Base-by-base conservation (phyloP, 352 stramenopile species). In the Globisporangium parvum region DNA sequence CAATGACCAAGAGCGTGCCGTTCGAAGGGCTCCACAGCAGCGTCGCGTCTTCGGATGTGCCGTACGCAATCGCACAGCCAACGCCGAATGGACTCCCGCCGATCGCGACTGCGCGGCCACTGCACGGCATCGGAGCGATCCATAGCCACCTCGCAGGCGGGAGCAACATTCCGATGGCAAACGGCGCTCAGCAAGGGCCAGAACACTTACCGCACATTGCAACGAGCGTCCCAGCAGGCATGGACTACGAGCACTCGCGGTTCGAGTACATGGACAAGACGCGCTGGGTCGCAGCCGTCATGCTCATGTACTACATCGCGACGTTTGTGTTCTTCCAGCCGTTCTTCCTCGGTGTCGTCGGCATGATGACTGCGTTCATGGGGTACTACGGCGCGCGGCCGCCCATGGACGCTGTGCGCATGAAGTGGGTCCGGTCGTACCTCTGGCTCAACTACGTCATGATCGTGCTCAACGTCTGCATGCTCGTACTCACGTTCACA, bases 271-370 rank as follows among this genome's bases (percentile, higher is more conserved):
- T 88, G 64, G 72, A 83, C 64, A 73, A 72, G 49, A 86, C 72
- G 17, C 72, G 78, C 15, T 83, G 77, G 75, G 62, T 83, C 57
- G 78, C 76, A 0, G 67, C 64, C 45, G 65, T 76, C 51, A 80
- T 91, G 69, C 67, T 91, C 47, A 66, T 62, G 51, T 91, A 91
- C 55, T 91, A 91, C 63, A 51, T 75, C 15, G 67, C 51, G 23
- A 88, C 80, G 40, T 81, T 88, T 47, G 64, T 91, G 63, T 89
- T 91, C 58, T 42, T 88, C 46, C 80, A 91, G 61, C 80, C 80
- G 28, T 86, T 89, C 52, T 57, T 88, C 40, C 50, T 89, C n/a
- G 76, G 76, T 23, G 66, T 68, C 28, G 20, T 82, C 28, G 80
- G 80, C 53, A 54, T 89, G 31, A 33, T 84, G 47, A 88, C 80